Percentiles rank a stretch among this genome's conserved stretches.
phyloP scores from a whole-genome alignment of 495 filamentous ascomycete genomes.

The Friedmanniomyces simplex region DNA sequence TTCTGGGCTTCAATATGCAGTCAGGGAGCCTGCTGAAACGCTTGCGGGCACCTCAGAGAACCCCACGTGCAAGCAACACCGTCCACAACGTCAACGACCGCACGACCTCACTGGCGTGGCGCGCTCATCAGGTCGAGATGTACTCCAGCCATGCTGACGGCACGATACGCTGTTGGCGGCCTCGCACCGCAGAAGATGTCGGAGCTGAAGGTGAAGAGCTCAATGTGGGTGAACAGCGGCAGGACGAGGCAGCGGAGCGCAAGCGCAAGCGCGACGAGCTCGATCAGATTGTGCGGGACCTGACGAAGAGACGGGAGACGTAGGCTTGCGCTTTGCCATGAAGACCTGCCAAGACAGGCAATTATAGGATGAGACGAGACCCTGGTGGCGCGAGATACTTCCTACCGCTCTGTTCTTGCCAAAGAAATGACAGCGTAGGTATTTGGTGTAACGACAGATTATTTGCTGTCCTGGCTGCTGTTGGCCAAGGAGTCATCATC shows the following conservation, averaged over 20 bases:
- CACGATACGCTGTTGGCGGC: conserved; percentile 48
- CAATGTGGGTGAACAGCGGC: conserved; percentile 28
- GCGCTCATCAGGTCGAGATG: conserved; percentile 45
- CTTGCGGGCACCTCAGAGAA: conserved; percentile 42
- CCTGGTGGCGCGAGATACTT: too few relatives aligned
- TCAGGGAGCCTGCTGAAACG: conserved; percentile 63
- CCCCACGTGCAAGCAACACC: neutral
- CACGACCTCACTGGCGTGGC: conserved; percentile 62
- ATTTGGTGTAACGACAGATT: too few relatives aligned
- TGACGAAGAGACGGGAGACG: conserved; percentile 7
- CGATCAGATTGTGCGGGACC: conserved; percentile 30
- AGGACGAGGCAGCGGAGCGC: conserved; percentile 16
- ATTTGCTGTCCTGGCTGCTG: too few relatives aligned
- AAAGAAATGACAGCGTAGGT: too few relatives aligned
- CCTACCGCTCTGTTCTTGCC: too few relatives aligned
- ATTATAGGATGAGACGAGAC: too few relatives aligned
- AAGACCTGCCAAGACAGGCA: too few relatives aligned
- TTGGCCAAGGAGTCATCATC: too few relatives aligned
- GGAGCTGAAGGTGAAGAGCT: conserved; percentile 30
- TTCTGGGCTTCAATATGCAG: conserved; percentile 64
- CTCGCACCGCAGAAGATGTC: conserved; percentile 38
- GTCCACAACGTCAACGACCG: conserved; percentile 37
- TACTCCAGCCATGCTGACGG: conserved; percentile 51
- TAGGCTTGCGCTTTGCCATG: neutral
- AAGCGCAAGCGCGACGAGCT: conserved; percentile 38